A percentile compares a stretch with the other conserved stretches of the same genome.
These are phyloP conservation scores for Ceratocystis eucalypticola DNA, from an alignment of 2,329 filamentous ascomycete species.

Conservation along the genomic window DNA sequence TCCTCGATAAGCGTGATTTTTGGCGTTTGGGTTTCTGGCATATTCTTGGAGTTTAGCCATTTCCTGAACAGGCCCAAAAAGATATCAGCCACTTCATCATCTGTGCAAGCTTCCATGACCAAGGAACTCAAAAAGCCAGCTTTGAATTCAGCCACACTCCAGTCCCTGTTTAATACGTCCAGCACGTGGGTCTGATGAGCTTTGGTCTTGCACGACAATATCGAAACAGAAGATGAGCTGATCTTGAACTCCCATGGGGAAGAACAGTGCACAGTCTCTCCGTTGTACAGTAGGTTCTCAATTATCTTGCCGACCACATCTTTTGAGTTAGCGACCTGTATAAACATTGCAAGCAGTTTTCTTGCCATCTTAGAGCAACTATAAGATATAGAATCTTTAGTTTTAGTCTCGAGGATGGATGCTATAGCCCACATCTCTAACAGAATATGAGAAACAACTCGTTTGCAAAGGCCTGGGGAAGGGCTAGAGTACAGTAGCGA, in stretches of 20 bases:
- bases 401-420: slow-evolving; percentile 29
- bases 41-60: slow-evolving; percentile 36
- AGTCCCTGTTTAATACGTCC: slow-evolving; percentile 27
- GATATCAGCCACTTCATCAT: slow-evolving; percentile 44
- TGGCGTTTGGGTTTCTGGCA: slow-evolving; percentile 18
- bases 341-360: slow-evolving; percentile 41
- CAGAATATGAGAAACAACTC: slow-evolving; percentile 45
- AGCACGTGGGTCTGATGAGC: background rate
- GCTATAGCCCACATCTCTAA: slow-evolving; percentile 50
- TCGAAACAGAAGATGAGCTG: slow-evolving; percentile 27
- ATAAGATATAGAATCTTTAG: slow-evolving; percentile 28
- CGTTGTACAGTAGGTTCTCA: slow-evolving; percentile 42
- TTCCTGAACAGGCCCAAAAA: slow-evolving; percentile 46
- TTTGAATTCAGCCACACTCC: slow-evolving; percentile 35
- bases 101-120: slow-evolving; percentile 36
- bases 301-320: slow-evolving; percentile 38
- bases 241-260: slow-evolving; percentile 40
- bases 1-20: slow-evolving; percentile 26
- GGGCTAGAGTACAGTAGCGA: slow-evolving; percentile 49
- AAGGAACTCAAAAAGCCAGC: slow-evolving; percentile 36
- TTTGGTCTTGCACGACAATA: background rate
- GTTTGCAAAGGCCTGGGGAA: slow-evolving; percentile 49
- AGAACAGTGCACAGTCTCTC: slow-evolving; percentile 26
- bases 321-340: slow-evolving; percentile 41
- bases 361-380: slow-evolving; percentile 34